These are phyloP conservation scores for Barnettozyma vustinii DNA, from an alignment of 805 yeast species.

Conservation along the genomic window DNA sequence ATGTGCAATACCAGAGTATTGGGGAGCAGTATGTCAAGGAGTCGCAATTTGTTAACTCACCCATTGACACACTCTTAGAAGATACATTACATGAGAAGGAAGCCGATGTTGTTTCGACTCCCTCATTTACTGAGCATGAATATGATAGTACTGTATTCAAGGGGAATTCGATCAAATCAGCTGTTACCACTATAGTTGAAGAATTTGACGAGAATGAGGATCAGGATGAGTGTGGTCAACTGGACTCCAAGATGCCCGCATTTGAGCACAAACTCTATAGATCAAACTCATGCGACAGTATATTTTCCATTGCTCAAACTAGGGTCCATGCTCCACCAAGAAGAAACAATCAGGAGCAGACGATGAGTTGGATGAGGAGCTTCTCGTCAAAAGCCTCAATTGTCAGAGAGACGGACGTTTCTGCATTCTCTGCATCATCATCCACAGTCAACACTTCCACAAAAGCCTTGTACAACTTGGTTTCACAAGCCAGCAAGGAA, in stretches of 20 bases:
- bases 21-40: slow-evolving; percentile 10
- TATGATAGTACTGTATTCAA: slow-evolving; percentile 6
- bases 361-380: slow-evolving; percentile 24
- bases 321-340: slow-evolving; percentile 19
- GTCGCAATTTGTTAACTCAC: slow-evolving; percentile 14
- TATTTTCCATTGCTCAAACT: slow-evolving; percentile 21
- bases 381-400: slow-evolving; percentile 12
- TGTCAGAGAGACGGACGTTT: slow-evolving; percentile 2
- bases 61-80: slow-evolving; percentile 9
- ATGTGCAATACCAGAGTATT: background rate
- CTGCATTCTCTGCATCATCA: slow-evolving; percentile 1
- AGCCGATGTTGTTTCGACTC: background rate
- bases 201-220: slow-evolving; percentile 1
- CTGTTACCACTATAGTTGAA: background rate
- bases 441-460: slow-evolving; percentile 1
- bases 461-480: slow-evolving; percentile 13
- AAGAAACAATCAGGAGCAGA: slow-evolving; percentile 20
- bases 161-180: background rate
- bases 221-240: background rate
- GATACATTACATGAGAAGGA: background rate
- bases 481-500: slow-evolving; percentile 7
- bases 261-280: slow-evolving; percentile 24
- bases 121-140: background rate
- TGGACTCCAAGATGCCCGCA: slow-evolving; percentile 9
- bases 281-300: slow-evolving; percentile 26